Conservation (phyloP, 2,329 filamentous ascomycete genomes). For the Colletotrichum lindemuthianum region DNA sequence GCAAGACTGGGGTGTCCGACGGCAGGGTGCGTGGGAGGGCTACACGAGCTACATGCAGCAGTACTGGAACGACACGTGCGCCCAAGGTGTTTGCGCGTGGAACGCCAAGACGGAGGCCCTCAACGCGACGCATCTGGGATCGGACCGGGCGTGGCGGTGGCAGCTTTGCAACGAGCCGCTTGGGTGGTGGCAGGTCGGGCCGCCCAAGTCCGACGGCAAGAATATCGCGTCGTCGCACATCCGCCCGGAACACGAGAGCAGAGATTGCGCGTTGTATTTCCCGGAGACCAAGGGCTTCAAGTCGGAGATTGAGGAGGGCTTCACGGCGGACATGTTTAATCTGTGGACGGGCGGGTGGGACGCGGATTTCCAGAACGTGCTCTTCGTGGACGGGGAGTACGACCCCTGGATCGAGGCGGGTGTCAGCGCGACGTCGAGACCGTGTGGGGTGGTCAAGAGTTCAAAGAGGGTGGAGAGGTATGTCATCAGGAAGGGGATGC, state of each 20-base stretch:
- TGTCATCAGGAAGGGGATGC: constrained; percentile 21
- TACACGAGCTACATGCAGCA: not conserved
- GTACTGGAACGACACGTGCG: constrained; percentile 4
- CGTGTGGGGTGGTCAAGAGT: constrained; percentile 19
- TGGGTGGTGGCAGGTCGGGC: constrained; percentile 28
- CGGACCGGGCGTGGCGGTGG: constrained; percentile 20
- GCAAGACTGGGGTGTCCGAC: constrained; percentile 2
- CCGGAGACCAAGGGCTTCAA: constrained; percentile 15
- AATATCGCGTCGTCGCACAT: constrained; percentile 25
- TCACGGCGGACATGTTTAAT: constrained; percentile 28
- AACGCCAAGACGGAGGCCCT: not conserved
- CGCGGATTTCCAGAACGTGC: constrained; percentile 28
- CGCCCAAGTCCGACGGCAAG: constrained; percentile 23
- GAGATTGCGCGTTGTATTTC: constrained; percentile 18
- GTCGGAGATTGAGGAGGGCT: constrained; percentile 20
- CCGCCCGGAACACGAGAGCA: constrained; percentile 3
- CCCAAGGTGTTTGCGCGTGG: constrained; percentile 4
- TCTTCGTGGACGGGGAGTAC: constrained; percentile 32
- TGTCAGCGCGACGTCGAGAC: constrained; percentile 28
- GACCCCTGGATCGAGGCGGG: constrained; percentile 31
- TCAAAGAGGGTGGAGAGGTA: constrained; percentile 21
- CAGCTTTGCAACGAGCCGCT: constrained; percentile 34
- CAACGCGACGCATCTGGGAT: not conserved
- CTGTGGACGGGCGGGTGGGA: constrained; percentile 27
- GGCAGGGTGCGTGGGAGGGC: constrained; percentile 14